phyloP scores from a whole-genome alignment of 2,329 filamentous ascomycete genomes.

The Pestalotiopsis sp. region DNA sequence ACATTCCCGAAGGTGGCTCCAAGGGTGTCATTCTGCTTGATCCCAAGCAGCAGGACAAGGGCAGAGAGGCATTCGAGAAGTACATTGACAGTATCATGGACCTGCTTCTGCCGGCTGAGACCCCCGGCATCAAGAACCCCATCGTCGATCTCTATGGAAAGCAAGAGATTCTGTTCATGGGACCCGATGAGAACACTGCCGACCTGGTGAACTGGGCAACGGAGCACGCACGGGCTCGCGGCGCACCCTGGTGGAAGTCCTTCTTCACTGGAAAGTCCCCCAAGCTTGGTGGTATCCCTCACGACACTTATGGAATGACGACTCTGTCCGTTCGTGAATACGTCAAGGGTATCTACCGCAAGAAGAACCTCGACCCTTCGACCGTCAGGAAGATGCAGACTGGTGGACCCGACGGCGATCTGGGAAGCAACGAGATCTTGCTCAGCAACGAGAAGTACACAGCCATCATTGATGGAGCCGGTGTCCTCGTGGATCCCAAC shows the following conservation, averaged over 20 bases:
- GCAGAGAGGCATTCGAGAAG: slow-evolving; percentile 93
- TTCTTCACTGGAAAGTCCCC: slow-evolving; percentile 99
- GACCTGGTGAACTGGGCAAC: slow-evolving; percentile 99
- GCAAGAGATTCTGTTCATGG: slow-evolving; percentile 97
- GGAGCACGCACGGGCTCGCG: slow-evolving; percentile 82
- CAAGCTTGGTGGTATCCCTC: slow-evolving; percentile 92
- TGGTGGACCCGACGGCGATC: slow-evolving; percentile 92
- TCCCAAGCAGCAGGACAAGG: slow-evolving; percentile 90
- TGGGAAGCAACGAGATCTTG: slow-evolving; percentile 97
- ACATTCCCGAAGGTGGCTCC: slow-evolving; percentile 96
- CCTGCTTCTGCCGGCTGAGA: slow-evolving; percentile 83
- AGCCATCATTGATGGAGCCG: slow-evolving; percentile 92
- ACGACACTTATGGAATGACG: slow-evolving; percentile 97
- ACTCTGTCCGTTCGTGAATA: slow-evolving; percentile 96
- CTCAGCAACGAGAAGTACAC: slow-evolving; percentile 95
- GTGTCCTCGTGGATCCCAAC: slow-evolving; percentile 90
- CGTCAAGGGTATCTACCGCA: slow-evolving; percentile 94
- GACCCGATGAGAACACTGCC: slow-evolving; percentile 97
- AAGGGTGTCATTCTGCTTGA: slow-evolving; percentile 98
- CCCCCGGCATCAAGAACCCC: slow-evolving; percentile 97
- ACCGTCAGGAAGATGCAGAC: slow-evolving; percentile 94
- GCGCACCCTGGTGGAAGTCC: slow-evolving; percentile 98
- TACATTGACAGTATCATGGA: slow-evolving; percentile 99
- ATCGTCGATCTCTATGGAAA: slow-evolving; percentile 95
- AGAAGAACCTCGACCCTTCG: slow-evolving; percentile 84